Base-by-base conservation (phyloP, 169 alveolate species). In the Eimeria sp. region DNA sequence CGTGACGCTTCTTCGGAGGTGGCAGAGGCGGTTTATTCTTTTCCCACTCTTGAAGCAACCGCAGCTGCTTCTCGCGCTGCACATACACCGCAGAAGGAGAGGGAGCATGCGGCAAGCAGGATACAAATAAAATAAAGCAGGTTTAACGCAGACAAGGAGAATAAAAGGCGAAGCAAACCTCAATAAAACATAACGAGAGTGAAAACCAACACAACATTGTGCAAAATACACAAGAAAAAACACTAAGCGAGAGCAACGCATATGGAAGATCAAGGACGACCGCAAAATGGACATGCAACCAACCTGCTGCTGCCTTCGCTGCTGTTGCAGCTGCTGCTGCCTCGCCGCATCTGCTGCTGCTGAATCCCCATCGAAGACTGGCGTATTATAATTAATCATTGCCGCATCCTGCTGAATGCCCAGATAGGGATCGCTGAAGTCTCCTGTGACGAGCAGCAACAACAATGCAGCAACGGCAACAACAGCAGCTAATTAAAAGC, bases 21-120 rank as follows among this genome's bases (percentile, higher is more conserved):
- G 99, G 99, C 40, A 97, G 96, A 89, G 98, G 98, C n/a, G 97
- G 95, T 93, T 97, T 97, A 94, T 96, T 97, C 93, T 97, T 98
- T 63, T 97, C 98, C 99, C 99, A 98, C 95, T 98, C 98, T 63
- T 84, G 97, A 95, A 98, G 94, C 87, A 97, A 88, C 58, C 97
- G 95, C 76, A 97, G 94, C 91, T 98, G 98, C 76, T 96, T 96
- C 83, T 97, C 98, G 70, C 97, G 97, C 87, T 97, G 97, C 27
- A 94, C 94, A 63, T 97, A 98, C 95, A 96, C 95, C 70, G 18
- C 87, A 76, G 54, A 72, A 13, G 25, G 0, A 34, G 1, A 10
- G 7, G n/a, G 7, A 61, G 70, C n/a, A 61, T 7, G 16, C 10
- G 61, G 16, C 10, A 54, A 54, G 2, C 20, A 16, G 70, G 9